A percentile compares a stretch with the other conserved stretches of the same genome.
Evolutionary conservation across 192 early-diverging fungal genomes (phyloP).

Genomic region (Oehlia diaphana): DNA sequence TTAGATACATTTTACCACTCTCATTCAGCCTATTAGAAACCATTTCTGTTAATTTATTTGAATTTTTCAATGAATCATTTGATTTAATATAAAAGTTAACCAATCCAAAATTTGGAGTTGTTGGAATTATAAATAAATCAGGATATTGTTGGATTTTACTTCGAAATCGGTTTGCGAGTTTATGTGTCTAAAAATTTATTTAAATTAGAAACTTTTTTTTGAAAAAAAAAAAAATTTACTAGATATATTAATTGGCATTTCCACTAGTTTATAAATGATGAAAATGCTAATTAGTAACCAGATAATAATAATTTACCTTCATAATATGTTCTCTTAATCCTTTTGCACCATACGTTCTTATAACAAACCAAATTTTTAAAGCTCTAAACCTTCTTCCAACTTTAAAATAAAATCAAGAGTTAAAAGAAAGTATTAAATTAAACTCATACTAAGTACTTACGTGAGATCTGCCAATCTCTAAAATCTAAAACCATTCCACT

Average conservation of each 20-base stretch:
- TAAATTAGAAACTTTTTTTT: background rate
- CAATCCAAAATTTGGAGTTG: slow-evolving; percentile 44
- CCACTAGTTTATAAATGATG: too few species aligned
- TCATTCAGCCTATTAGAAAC: slow-evolving; percentile 1
- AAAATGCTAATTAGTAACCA: too few species aligned
- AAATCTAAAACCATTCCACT: slow-evolving; percentile 10
- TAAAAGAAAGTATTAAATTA: background rate
- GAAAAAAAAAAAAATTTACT: background rate
- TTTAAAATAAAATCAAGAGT: background rate
- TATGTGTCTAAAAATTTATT: slow-evolving; percentile 14
- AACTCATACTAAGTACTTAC: background rate
- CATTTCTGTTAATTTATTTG: background rate
- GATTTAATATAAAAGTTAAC: slow-evolving; percentile 49
- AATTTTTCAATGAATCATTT: background rate
- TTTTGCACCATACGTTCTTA: slow-evolving; percentile 18
- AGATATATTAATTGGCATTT: too few species aligned
- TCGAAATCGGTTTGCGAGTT: slow-evolving; percentile 42
- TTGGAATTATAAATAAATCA: slow-evolving; percentile 48
- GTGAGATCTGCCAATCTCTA: slow-evolving; percentile 7
- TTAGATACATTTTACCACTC: background rate
- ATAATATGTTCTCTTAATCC: slow-evolving; percentile 7
- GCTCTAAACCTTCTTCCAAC: slow-evolving; percentile 14
- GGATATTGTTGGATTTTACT: slow-evolving; percentile 36
- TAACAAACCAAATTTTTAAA: slow-evolving; percentile 12
- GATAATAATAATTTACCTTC: background rate